A percentile compares a stretch with the other conserved stretches of the same genome.
These are phyloP conservation scores for Aechmea fasciata DNA, from an alignment of 176 grass and related monocot genomes.

Conservation along the genomic window DNA sequence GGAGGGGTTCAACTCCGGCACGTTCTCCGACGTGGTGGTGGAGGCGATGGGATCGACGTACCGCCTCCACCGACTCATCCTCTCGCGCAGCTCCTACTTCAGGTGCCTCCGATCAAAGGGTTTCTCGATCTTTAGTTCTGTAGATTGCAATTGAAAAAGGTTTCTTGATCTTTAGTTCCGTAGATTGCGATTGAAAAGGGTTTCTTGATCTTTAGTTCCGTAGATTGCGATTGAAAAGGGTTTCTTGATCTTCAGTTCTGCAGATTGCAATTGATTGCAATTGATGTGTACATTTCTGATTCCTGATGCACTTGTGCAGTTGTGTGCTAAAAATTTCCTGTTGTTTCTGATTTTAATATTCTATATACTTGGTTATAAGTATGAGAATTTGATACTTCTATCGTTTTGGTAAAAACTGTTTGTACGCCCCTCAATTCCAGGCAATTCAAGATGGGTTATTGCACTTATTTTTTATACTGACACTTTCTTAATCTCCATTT, in stretches of 20 bases:
- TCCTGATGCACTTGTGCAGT: background rate
- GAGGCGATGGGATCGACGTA: slow-evolving; percentile 88
- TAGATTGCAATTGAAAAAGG: background rate
- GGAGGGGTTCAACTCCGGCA: slow-evolving; percentile 69
- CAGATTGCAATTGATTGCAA: too few species aligned
- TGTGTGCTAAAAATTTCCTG: too few species aligned
- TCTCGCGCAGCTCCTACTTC: slow-evolving; percentile 96
- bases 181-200: background rate
- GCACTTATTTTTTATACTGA: too few species aligned
- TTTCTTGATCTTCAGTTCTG: too few species aligned
- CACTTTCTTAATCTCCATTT: too few species aligned
- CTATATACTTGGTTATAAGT: too few species aligned
- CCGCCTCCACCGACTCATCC: slow-evolving; percentile 83
- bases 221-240: background rate
- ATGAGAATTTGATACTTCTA: too few species aligned
- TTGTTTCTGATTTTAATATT: too few species aligned
- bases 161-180: background rate
- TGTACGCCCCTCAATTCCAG: too few species aligned
- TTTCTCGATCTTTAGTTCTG: background rate
- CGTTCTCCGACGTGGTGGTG: slow-evolving; percentile 82
- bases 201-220: background rate
- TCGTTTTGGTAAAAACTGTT: too few species aligned
- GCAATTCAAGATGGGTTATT: too few species aligned
- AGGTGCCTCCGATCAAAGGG: slow-evolving; percentile 73
- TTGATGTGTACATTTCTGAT: background rate